Evolutionary conservation across 305 asterid species (phyloP).

Genomic region (Fraxinus baroniana): DNA sequence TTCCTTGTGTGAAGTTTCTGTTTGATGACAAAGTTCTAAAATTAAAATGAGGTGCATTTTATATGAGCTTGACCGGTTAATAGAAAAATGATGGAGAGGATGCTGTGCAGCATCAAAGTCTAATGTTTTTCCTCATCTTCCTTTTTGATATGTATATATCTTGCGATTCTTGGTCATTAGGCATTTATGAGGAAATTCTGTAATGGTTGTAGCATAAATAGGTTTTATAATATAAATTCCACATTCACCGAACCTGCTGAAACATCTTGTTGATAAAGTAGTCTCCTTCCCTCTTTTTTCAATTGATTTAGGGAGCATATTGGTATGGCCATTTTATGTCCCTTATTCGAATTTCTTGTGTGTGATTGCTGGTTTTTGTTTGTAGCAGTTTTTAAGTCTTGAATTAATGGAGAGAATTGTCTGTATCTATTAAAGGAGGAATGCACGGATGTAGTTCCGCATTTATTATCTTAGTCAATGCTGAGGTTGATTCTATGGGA

Average conservation of each 20-base stretch:
- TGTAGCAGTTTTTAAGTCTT: conserved; percentile 34
- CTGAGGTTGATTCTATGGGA: conserved; percentile 61
- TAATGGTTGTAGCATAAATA: background rate
- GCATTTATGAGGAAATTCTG: conserved; percentile 7
- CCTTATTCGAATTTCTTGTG: conserved; percentile 9
- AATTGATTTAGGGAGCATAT: background rate
- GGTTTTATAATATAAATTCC: background rate
- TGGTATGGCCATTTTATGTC: background rate
- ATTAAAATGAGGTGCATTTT: background rate
- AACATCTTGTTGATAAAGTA: conserved; percentile 1
- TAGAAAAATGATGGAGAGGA: background rate
- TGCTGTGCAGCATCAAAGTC: background rate
- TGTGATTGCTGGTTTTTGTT: conserved; percentile 23
- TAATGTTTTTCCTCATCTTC: background rate
- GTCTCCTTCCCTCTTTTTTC: background rate
- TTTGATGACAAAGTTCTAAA: conserved; percentile 6
- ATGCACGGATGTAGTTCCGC: conserved; percentile 76
- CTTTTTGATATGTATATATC: background rate
- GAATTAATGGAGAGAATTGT: conserved; percentile 42
- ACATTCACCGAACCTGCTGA: conserved; percentile 5
- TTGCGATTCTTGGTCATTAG: conserved; percentile 1
- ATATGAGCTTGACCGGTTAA: background rate
- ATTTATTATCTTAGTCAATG: conserved; percentile 53
- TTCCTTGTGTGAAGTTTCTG: conserved; percentile 1
- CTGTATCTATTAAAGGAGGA: conserved; percentile 49